These are phyloP conservation scores for Chaetomium cochliodes DNA, from an alignment of 495 filamentous ascomycete genomes.

Conservation along the genomic window DNA sequence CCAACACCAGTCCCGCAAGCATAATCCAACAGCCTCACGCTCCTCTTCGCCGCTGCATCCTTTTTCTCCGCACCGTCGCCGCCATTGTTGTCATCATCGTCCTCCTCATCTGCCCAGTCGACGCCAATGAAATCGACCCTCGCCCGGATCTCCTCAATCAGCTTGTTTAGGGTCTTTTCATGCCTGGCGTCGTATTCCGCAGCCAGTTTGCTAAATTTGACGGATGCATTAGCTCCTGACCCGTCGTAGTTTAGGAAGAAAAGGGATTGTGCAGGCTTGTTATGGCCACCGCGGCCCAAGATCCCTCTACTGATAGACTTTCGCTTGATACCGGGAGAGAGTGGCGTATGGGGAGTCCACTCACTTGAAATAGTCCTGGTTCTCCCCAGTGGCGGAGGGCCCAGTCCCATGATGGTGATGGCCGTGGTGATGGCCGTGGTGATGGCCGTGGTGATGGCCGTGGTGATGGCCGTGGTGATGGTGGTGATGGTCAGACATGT, in stretches of 20 bases:
- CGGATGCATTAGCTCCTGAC: neutral
- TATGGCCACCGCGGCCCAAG: no score
- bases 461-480: neutral
- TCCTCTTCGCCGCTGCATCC: slow-evolving; percentile 38
- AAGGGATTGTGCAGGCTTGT: neutral
- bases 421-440: neutral
- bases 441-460: slow-evolving; percentile 7
- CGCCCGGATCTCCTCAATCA: slow-evolving; percentile 50
- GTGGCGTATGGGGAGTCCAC: slow-evolving; percentile 1
- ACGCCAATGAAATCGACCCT: slow-evolving; percentile 63
- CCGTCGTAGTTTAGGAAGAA: neutral
- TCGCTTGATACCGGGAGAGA: no score
- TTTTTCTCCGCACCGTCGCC: slow-evolving; percentile 34
- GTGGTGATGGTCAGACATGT: slow-evolving; percentile 11
- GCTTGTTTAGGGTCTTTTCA: slow-evolving; percentile 37
- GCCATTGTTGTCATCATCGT: slow-evolving; percentile 38
- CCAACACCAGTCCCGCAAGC: slow-evolving; percentile 70
- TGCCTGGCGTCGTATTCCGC: slow-evolving; percentile 44
- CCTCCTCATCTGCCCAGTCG: slow-evolving; percentile 47
- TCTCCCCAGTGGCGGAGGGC: slow-evolving; percentile 32
- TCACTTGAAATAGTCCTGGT: slow-evolving; percentile 49
- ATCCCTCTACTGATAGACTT: neutral
- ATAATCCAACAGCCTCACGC: slow-evolving; percentile 67
- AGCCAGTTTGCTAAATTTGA: slow-evolving; percentile 40
- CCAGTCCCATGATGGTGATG: neutral